Conservation (phyloP, 2,329 filamentous ascomycete genomes). For the Cladosporium sp. region DNA sequence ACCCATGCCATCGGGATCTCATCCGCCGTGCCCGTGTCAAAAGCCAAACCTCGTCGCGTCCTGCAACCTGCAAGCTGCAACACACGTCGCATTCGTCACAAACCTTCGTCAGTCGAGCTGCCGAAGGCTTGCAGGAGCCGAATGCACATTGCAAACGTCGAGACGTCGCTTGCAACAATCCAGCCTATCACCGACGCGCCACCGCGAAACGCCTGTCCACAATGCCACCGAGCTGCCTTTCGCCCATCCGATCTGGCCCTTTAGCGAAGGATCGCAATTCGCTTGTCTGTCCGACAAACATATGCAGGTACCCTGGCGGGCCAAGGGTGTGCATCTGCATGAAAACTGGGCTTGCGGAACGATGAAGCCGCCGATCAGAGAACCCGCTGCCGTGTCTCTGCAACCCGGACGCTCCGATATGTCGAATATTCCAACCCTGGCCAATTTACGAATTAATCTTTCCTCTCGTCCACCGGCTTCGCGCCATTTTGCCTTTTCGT, state of each 20-base stretch:
- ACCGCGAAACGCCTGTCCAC: conserved; percentile 1
- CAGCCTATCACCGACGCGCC: neutral
- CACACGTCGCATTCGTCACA: neutral
- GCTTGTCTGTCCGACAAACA: conserved; percentile 5
- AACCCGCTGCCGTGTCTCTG: neutral
- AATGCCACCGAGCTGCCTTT: conserved; percentile 5
- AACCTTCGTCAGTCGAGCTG: neutral
- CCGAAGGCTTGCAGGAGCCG: conserved; percentile 13
- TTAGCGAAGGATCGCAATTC: conserved; percentile 6
- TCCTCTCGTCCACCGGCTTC: neutral
- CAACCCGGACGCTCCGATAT: conserved; percentile 7
- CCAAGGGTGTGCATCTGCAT: neutral
- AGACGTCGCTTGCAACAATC: neutral
- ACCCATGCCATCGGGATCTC: conserved; percentile 8
- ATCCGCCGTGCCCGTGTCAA: neutral
- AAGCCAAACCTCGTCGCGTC: neutral
- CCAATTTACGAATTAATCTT: neutral
- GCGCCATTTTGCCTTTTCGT: neutral
- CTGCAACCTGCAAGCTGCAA: neutral
- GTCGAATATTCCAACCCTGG: neutral
- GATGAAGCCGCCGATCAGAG: neutral
- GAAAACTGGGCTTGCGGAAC: neutral
- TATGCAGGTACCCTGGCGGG: neutral
- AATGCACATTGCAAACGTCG: neutral
- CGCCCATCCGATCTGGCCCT: conserved; percentile 5